phyloP scores from a whole-genome alignment of 2,329 filamentous ascomycete species.

The Fusarium sp. region DNA sequence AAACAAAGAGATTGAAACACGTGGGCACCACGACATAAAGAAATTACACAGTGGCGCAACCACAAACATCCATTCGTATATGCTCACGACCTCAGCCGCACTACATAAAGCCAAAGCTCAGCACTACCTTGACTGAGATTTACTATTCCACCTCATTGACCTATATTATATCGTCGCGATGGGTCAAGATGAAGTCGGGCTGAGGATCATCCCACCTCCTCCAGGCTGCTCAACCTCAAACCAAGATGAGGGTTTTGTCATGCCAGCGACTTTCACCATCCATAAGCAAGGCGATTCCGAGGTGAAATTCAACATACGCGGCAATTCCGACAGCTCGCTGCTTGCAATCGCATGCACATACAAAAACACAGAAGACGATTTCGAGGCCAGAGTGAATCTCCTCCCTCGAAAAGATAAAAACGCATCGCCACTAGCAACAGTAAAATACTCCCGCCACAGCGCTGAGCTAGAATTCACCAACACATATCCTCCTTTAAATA shows the following conservation, averaged over 20 bases:
- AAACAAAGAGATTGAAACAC: neutral
- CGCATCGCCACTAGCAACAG: neutral
- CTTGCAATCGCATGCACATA: neutral
- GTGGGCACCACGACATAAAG: neutral
- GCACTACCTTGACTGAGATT: too few species aligned
- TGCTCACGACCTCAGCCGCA: neutral
- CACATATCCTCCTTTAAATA: neutral
- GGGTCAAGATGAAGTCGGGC: neutral
- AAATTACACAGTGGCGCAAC: neutral
- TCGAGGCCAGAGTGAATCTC: neutral
- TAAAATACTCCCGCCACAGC: neutral
- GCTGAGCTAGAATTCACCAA: neutral
- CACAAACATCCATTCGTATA: neutral
- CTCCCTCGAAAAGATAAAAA: neutral
- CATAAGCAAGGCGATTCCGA: neutral
- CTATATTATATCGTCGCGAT: neutral
- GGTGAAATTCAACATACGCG: neutral
- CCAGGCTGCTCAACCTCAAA: neutral
- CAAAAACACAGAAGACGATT: neutral
- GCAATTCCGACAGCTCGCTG: neutral
- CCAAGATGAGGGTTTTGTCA: neutral
- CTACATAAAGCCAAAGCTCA: neutral
- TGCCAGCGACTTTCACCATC: neutral
- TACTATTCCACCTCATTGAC: neutral
- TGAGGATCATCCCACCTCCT: neutral